These are phyloP conservation scores for Hortaea sp. DNA, from an alignment of 2,329 filamentous ascomycete genomes.

Conservation along the genomic window DNA sequence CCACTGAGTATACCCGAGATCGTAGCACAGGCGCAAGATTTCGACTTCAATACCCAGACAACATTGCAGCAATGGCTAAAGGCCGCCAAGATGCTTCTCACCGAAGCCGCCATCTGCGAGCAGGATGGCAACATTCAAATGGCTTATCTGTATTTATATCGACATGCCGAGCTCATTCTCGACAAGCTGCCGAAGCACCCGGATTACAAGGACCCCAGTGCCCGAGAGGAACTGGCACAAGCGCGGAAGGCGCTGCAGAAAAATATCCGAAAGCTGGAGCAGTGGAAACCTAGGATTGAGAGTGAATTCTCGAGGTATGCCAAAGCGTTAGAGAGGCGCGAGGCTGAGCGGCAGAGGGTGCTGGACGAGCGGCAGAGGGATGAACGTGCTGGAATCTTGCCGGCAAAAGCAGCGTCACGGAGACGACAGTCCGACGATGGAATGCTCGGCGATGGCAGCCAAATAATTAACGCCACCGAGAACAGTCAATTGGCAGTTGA, in stretches of 20 bases:
- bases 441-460: slow-evolving; percentile 1
- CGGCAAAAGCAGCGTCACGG: slow-evolving; percentile 4
- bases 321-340: slow-evolving; percentile 37
- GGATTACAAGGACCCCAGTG: slow-evolving; percentile 56
- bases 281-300: slow-evolving; percentile 68
- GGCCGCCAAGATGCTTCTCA: slow-evolving; percentile 21
- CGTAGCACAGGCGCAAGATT: slow-evolving; percentile 62
- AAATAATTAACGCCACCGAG: slow-evolving; percentile 53
- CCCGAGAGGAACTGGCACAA: slow-evolving; percentile 41
- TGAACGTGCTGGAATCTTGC: slow-evolving; percentile 2
- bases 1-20: slow-evolving; percentile 61
- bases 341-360: slow-evolving; percentile 18
- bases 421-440: slow-evolving; percentile 9
- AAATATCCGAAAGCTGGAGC: slow-evolving; percentile 63
- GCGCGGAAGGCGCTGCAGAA: slow-evolving; percentile 53
- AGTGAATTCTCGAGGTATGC: slow-evolving; percentile 59
- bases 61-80: slow-evolving; percentile 45
- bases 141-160: slow-evolving; percentile 83
- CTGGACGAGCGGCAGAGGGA: slow-evolving; percentile 5
- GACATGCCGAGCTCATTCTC: slow-evolving; percentile 77
- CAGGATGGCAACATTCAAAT: slow-evolving; percentile 77
- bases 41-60: slow-evolving; percentile 69
- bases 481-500: slow-evolving; percentile 68
- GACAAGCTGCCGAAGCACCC: slow-evolving; percentile 67
- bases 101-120: slow-evolving; percentile 72